Conservation (phyloP, 495 filamentous ascomycete genomes). For the Daldinia bambusicola region DNA sequence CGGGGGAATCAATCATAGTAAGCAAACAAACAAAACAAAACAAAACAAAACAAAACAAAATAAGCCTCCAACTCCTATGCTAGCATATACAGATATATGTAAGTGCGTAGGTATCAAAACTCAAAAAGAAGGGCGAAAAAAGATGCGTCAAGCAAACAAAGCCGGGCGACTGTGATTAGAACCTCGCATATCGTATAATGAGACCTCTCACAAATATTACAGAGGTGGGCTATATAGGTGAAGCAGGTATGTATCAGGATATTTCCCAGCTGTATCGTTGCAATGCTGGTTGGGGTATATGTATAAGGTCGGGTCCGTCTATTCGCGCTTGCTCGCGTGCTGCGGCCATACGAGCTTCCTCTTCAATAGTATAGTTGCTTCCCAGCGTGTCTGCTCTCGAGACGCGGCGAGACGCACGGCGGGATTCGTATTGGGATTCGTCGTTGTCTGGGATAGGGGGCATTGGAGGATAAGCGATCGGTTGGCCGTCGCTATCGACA, state of each 20-base stretch:
- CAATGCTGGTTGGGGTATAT: constrained; percentile 62
- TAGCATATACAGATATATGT: constrained; percentile 27
- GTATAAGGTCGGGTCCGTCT: constrained; percentile 58
- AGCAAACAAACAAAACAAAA: constrained; percentile 8
- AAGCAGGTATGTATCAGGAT: constrained; percentile 38
- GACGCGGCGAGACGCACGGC: constrained; percentile 37
- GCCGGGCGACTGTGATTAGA: constrained; percentile 21
- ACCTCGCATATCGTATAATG: constrained; percentile 7
- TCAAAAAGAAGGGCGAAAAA: constrained; percentile 18
- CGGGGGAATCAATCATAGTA: constrained; percentile 9
- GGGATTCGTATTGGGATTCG: constrained; percentile 16
- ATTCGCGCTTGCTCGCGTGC: constrained; percentile 35
- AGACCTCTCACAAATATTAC: neutral
- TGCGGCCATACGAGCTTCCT: constrained; percentile 57
- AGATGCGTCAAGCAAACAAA: constrained; percentile 41
- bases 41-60: constrained; percentile 25
- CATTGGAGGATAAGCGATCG: constrained; percentile 34
- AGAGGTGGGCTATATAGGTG: neutral
- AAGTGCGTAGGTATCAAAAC: constrained; percentile 13
- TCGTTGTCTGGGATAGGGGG: constrained; percentile 33
- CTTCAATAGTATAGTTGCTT: constrained; percentile 62
- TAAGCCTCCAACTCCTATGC: constrained; percentile 43
- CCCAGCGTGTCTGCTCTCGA: constrained; percentile 59
- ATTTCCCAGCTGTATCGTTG: constrained; percentile 65
- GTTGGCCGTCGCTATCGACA: constrained; percentile 48